Evolutionary conservation across 352 stramenopile species (phyloP), one percentile per base, ranked within the genome.

Genomic region (Pythium biforme): DNA sequence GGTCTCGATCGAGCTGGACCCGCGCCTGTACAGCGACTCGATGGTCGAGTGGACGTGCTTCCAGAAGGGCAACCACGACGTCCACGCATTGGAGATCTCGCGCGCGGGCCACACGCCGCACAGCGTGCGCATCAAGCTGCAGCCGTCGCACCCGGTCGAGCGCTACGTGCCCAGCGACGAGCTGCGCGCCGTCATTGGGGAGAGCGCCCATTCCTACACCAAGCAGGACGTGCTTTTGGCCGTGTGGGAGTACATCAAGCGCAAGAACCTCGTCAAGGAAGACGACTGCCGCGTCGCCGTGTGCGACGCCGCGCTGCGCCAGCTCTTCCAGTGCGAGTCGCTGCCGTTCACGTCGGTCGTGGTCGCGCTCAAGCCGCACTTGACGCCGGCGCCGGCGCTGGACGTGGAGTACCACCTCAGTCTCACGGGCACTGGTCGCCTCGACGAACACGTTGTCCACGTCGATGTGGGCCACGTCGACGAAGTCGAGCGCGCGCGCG

Each of bases 21-120:
- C 83, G 34, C 80, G 79, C 20, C 41, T 89, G 40, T 89, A 90
- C 67, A 73, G 74, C 7, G 83, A 90, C 59, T 77, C 83, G 33
- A 72, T 86, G 52, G 78, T 90, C 52, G 81, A 92, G 81, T 92
- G 83, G 83, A 89, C 81, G 48, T 89, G 81, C 55, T 92, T 89
- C 56, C 80, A 90, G 62, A 89, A 89, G 59, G 71, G 71, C 4
- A 81, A 71, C 57, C 74, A 90, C 48, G 74, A 87, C 20, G 77
- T 89, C 46, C 74, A 90, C 34, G 71, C 64, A 4, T 58, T 92
- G 6, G 74, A 88, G 59, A 53, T 92, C 48, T 71, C 81, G 19
- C 78, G 83, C 4, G 60, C 53, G 2, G 83, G 81, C 23, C 80
- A 71, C 37, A 73, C 67, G 43, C 65, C 77, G 6, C 79, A 90